Evolutionary conservation across 768 basidiomycete species (phyloP).

Genomic region (Coprinopsis marcescibilis): DNA sequence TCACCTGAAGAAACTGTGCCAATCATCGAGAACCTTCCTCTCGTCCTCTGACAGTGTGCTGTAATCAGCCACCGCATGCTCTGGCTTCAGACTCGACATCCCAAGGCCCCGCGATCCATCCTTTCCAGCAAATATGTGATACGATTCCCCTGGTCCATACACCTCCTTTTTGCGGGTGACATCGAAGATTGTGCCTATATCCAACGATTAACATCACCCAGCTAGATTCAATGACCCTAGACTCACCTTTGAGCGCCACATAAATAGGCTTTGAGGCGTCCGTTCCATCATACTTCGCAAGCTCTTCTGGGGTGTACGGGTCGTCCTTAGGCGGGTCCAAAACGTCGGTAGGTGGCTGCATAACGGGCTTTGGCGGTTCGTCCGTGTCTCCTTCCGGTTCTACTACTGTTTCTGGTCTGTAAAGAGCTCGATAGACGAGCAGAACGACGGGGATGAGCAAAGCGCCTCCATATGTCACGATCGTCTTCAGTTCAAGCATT

Average conservation of each 20-base stretch:
- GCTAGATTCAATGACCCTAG: too few species aligned
- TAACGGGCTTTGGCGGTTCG: conserved; percentile 32
- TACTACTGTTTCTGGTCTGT: too few species aligned
- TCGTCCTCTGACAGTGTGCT: conserved; percentile 67
- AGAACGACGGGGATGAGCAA: too few species aligned
- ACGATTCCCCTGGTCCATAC: conserved; percentile 78
- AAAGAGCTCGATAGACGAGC: too few species aligned
- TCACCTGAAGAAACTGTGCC: conserved; percentile 83
- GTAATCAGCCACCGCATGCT: conserved; percentile 87
- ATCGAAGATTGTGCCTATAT: conserved; percentile 85
- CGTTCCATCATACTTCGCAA: conserved; percentile 69
- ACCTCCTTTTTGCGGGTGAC: conserved; percentile 81
- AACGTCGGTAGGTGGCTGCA: conserved; percentile 60
- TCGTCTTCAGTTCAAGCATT: too few species aligned
- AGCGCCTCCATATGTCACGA: too few species aligned
- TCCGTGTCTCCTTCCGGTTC: background rate
- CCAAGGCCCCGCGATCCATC: conserved; percentile 89
- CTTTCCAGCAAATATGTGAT: conserved; percentile 88
- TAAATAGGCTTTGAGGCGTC: conserved; percentile 68
- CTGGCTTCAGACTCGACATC: conserved; percentile 78
- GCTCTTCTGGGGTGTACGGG: conserved; percentile 63
- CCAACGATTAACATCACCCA: too few species aligned
- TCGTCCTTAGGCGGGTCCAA: conserved; percentile 71
- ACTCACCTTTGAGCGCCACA: conserved; percentile 85
- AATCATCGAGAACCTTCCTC: conserved; percentile 78